A percentile compares a stretch with the other conserved stretches of the same genome.
Evolutionary conservation across 805 yeast species (phyloP).

Genomic region (Saccharomycopsis amapae): DNA sequence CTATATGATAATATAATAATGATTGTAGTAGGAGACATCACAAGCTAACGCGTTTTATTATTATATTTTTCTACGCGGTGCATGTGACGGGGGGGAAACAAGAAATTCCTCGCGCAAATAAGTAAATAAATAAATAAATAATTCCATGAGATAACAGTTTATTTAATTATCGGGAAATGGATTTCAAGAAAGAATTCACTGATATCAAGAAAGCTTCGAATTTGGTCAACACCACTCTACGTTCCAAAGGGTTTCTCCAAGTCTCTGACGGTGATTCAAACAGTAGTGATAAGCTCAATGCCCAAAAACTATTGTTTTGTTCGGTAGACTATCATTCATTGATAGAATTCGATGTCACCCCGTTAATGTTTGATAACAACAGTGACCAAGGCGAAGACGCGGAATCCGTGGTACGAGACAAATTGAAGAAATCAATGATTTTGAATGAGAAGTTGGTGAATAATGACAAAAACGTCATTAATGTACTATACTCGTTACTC

Average conservation of each 20-base stretch:
- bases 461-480: constrained; percentile 18
- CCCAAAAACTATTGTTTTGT: constrained; percentile 4
- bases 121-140: not conserved
- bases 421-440: constrained; percentile 3
- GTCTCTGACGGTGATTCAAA: not conserved
- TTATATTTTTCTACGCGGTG: too few relatives aligned
- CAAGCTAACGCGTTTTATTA: too few relatives aligned
- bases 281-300: not conserved
- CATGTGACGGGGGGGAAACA: too few relatives aligned
- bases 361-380: not conserved
- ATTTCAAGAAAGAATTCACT: constrained; percentile 13
- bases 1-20: too few relatives aligned
- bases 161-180: constrained; percentile 9
- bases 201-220: constrained; percentile 17
- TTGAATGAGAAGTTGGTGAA: constrained; percentile 11
- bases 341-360: constrained; percentile 5
- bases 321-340: constrained; percentile 8
- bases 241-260: constrained; percentile 14
- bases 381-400: not conserved
- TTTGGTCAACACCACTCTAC: constrained; percentile 5
- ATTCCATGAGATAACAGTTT: too few relatives aligned
- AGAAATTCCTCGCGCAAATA: too few relatives aligned
- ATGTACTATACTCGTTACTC: constrained; percentile 15
- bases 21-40: too few relatives aligned
- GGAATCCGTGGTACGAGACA: not conserved